These are phyloP conservation scores for Aspergillus sp. DNA, from an alignment of 2,329 filamentous ascomycete genomes.

Conservation along the genomic window DNA sequence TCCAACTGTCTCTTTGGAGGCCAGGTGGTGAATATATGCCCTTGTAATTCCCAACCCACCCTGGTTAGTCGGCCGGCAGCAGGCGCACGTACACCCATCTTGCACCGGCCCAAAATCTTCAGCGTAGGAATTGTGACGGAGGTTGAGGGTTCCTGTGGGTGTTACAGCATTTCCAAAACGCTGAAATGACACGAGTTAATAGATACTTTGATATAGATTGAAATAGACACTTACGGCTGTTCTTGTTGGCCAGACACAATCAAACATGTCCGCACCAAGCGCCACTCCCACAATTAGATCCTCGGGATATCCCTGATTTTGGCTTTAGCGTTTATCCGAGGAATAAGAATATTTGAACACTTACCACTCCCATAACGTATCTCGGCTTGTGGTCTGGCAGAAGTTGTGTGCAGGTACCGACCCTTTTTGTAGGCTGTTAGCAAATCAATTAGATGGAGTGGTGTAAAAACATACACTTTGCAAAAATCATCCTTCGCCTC, in stretches of 20 bases:
- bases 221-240: slow-evolving; percentile 60
- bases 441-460: not conserved
- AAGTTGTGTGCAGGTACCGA: slow-evolving; percentile 76
- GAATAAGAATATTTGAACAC: slow-evolving; percentile 13
- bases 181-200: slow-evolving; percentile 20
- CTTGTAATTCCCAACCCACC: slow-evolving; percentile 77
- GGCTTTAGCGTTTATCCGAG: not conserved
- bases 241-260: slow-evolving; percentile 96
- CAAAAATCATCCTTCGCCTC: slow-evolving; percentile 94
- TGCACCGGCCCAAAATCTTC: slow-evolving; percentile 81
- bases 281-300: slow-evolving; percentile 91
- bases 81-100: slow-evolving; percentile 72
- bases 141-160: slow-evolving; percentile 71
- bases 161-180: slow-evolving; percentile 95
- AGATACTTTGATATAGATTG: not conserved
- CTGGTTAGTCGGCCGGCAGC: slow-evolving; percentile 63
- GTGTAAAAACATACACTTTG: slow-evolving; percentile 52
- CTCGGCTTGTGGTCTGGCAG: slow-evolving; percentile 89
- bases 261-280: slow-evolving; percentile 97
- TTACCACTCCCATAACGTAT: slow-evolving; percentile 93
- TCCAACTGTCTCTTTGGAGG: slow-evolving; percentile 89
- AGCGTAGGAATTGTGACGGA: slow-evolving; percentile 71
- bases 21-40: slow-evolving; percentile 87
- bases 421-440: slow-evolving; percentile 36
- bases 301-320: slow-evolving; percentile 74